A percentile compares a stretch with the other conserved stretches of the same genome.
These are phyloP conservation scores for Verticillium longisporum DNA, from an alignment of 2,329 filamentous ascomycete genomes.

Conservation along the genomic window DNA sequence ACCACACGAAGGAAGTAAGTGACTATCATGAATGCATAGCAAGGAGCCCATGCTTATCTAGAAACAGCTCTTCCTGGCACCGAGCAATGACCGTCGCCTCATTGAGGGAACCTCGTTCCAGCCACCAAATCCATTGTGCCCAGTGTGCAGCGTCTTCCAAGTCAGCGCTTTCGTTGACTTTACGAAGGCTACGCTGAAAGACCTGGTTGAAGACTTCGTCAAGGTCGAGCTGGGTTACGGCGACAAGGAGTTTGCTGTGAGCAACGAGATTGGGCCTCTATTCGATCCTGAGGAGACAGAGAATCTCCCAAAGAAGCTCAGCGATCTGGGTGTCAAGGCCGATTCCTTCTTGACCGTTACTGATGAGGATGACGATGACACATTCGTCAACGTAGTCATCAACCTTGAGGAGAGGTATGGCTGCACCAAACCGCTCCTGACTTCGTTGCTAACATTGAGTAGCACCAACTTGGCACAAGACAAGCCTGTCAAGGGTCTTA, in stretches of 20 bases:
- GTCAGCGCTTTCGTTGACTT: conserved; percentile 62
- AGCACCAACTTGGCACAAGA: conserved; percentile 36
- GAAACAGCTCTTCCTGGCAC: conserved; percentile 67
- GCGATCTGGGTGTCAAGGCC: conserved; percentile 66
- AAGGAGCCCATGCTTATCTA: not conserved
- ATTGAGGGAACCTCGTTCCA: conserved; percentile 51
- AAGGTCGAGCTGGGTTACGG: conserved; percentile 66
- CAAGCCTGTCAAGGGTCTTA: conserved; percentile 47
- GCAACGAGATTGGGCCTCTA: conserved; percentile 66
- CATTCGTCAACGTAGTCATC: conserved; percentile 75
- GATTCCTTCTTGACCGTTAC: conserved; percentile 76
- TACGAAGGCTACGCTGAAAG: conserved; percentile 64
- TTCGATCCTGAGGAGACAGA: conserved; percentile 88
- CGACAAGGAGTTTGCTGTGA: conserved; percentile 71
- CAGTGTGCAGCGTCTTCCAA: conserved; percentile 73
- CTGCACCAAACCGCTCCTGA: not conserved
- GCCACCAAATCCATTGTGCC: conserved; percentile 72
- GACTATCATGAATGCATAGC: not conserved
- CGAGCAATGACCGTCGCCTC: conserved; percentile 51
- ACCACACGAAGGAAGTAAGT: conserved; percentile 65
- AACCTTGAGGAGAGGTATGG: conserved; percentile 57
- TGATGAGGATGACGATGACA: conserved; percentile 70
- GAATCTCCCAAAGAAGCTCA: conserved; percentile 73
- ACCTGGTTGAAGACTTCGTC: conserved; percentile 72
- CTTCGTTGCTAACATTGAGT: conserved; percentile 18